Evolutionary conservation across 305 asterid species (phyloP), one percentile per base, ranked within the genome.

Genomic region (Fraxinus sp.): DNA sequence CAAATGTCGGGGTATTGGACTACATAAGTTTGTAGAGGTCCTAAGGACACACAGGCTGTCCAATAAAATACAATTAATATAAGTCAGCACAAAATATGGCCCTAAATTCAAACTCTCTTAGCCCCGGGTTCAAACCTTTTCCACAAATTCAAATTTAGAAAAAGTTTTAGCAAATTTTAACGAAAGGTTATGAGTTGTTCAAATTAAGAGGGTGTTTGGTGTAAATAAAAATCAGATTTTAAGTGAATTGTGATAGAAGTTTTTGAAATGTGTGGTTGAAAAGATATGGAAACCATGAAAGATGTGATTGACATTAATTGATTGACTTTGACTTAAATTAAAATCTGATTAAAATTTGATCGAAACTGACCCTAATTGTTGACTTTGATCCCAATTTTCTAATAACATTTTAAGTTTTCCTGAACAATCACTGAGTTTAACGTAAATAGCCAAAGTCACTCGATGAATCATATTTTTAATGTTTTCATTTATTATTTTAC

Each of bases 1-100:
- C 82, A 79, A 36, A 41, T 79, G 77, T 79, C 66, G 33, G 77
- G 77, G 77, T 79, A 57, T 79, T 79, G 55, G 66, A 66, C 77
- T 41, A 79, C 76, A 78, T 16, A 77, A 75, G 14, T 39, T 20
- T 75, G 8, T 77, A 6, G 55, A 46, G 57, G 18, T 13, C 62
- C 62, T 16, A 52, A 16, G 24, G 35, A 26, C 39, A 28, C 71
- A 52, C 18, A 49, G 33, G 30, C 80, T 49, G 41, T 36, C 80
- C 32, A 77, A 57, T 9, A 1, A 5, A n/a, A n/a, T n/a, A n/a
- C 68, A 57, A 55, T 55, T 16, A 46, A 46, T 46, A 57, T 6
- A 55, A 55, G 28, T 57, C 68, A 18, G 26, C 28, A 57, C 24
- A 57, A 57, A 57, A 6, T 18, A 18, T 57, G 68, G 28, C 28